phyloP scores from a whole-genome alignment of 495 filamentous ascomycete genomes.

The Stereocaulon alpinum region DNA sequence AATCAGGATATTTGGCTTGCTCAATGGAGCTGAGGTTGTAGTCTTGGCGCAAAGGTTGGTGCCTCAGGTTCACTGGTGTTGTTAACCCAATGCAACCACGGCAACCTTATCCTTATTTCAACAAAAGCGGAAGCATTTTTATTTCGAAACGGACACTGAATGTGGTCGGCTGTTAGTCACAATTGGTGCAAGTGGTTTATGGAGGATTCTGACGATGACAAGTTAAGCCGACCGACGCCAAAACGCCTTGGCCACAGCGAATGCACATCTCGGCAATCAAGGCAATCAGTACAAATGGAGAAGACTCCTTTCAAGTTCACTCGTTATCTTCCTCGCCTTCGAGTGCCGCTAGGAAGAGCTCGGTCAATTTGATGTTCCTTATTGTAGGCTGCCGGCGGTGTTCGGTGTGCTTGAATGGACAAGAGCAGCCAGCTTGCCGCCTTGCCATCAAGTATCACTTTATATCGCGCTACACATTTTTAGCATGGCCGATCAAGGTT shows the following conservation, averaged over 20 bases:
- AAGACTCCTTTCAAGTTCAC: neutral
- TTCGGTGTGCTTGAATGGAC: neutral
- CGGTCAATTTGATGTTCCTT: neutral
- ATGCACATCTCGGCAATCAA: neutral
- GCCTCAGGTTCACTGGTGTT: neutral
- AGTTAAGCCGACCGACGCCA: constrained; percentile 1
- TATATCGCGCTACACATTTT: neutral
- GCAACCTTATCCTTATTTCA: constrained; percentile 4
- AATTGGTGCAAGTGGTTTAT: neutral
- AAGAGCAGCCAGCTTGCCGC: neutral
- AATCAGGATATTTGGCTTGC: neutral
- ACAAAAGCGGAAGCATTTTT: neutral
- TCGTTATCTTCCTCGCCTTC: neutral
- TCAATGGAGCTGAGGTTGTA: neutral
- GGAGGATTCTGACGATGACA: neutral
- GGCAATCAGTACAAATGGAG: neutral
- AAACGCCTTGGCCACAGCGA: neutral
- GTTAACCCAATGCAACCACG: neutral
- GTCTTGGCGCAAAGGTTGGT: neutral
- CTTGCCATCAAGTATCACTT: neutral
- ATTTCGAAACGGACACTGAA: neutral
- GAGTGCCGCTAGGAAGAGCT: neutral
- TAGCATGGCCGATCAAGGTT: neutral
- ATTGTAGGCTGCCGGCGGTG: neutral
- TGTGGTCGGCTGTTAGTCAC: neutral